Conservation (phyloP, 805 yeast species). For the Cyberlindnera lachancei region DNA sequence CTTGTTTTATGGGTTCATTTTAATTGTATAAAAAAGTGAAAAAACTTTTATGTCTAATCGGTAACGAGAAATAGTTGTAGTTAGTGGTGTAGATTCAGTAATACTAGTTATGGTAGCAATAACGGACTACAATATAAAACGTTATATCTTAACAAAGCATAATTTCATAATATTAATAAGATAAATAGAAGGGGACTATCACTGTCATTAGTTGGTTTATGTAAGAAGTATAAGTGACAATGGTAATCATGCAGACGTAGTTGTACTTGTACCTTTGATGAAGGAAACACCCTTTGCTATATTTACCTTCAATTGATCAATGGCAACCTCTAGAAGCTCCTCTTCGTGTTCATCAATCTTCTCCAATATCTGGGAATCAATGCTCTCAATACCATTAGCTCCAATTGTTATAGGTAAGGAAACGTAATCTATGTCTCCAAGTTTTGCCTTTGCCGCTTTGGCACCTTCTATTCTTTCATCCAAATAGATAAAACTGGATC, state of each 20-base stretch:
- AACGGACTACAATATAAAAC: too few relatives aligned
- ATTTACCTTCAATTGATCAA: conserved; percentile 16
- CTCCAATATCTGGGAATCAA: conserved; percentile 15
- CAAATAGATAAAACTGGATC: conserved; percentile 42
- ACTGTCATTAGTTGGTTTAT: too few relatives aligned
- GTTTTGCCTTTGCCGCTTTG: conserved; percentile 11
- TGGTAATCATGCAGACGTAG: too few relatives aligned
- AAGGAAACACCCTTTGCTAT: conserved; percentile 22
- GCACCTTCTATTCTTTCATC: conserved; percentile 31
- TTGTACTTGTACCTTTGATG: conserved; percentile 14
- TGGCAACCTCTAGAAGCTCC: conserved; percentile 14
- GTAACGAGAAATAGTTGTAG: too few relatives aligned
- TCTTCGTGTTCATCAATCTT: conserved; percentile 18
- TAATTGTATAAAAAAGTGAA: conserved; percentile 13
- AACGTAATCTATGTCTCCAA: conserved; percentile 9
- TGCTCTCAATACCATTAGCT: conserved; percentile 15
- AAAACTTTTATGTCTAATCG: conserved; percentile 18
- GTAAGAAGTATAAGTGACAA: too few relatives aligned
- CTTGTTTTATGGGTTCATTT: too few relatives aligned
- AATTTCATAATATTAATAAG: too few relatives aligned
- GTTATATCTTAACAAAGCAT: too few relatives aligned
- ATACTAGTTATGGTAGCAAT: too few relatives aligned
- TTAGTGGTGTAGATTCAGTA: too few relatives aligned
- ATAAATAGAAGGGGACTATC: too few relatives aligned
- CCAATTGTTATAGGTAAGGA: conserved; percentile 22